Evolutionary conservation across 371 early-diverging fungal species (phyloP), one percentile per base, ranked within the genome.

Genomic region (Mucor saturninus): DNA sequence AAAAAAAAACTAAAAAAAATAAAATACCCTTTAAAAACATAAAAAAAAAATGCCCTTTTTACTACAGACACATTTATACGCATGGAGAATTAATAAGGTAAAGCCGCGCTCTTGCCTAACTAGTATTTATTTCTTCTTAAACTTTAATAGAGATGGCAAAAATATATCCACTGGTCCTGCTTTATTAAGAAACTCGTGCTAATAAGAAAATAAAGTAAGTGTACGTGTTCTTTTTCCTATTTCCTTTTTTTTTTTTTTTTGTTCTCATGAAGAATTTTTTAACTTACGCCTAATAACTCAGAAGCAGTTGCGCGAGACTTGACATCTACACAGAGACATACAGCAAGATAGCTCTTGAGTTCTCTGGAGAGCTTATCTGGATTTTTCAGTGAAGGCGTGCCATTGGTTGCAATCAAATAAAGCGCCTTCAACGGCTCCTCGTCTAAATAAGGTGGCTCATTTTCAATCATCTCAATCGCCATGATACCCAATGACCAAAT

Each of bases 391-490:
- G 91, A 87, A 8, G 98, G 98, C 0, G 96, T 98, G 32, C 98
- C 98, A 71, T 97, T 95, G 32, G 97, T 97, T 6, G 97, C 96
- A 69, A 96, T 97, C 56, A 97, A 76, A 73, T 96, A 97, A 31
- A 97, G 83, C 13, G 98, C 98, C 77, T 93, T 93, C 56, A 96
- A 81, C 32, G 95, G 93, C 67, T 95, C 93, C 74, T 95, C 97
- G 65, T 96, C 93, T 65, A 97, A 73, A 76, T 98, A 98, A 52
- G 99, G 99, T 30, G 98, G 98, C 75, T 95, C 96, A 56, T 93
- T 93, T 70, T 98, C 96, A 64, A 97, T 88, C 95, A 99, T 95
- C 79, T 99, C 98, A 72, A 98, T 98, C 2, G 95, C 93, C 91
- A 95, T 92, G 61, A 97, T 95, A 38, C 95, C 94, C 59, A 93